Evolutionary conservation across 192 early-diverging fungal genomes (phyloP).

Genomic region (Rhizophagus clarus): DNA sequence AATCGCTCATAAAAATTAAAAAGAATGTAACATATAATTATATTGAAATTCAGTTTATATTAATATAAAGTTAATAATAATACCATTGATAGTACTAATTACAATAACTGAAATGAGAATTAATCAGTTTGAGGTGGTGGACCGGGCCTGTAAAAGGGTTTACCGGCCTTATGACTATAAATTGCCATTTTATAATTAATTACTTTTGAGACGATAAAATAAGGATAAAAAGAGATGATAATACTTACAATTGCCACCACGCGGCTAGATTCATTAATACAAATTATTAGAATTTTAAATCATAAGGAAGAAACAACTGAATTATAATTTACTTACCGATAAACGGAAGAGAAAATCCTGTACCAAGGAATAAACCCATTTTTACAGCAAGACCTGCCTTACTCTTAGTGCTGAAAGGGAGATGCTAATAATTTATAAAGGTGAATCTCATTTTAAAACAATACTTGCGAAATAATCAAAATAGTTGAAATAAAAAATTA

Average conservation of each 20-base stretch:
- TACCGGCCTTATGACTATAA: constrained; percentile 23
- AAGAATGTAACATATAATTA: neutral
- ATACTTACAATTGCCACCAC: constrained; percentile 28
- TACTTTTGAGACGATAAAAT: neutral
- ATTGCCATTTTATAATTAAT: neutral
- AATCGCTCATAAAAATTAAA: neutral
- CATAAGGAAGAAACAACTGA: neutral
- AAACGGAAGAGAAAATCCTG: constrained; percentile 60
- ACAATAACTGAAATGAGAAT: neutral
- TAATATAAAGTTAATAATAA: neutral
- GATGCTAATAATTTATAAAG: constrained; percentile 42
- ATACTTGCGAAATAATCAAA: neutral
- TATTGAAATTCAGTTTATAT: neutral
- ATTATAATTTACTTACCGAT: constrained; percentile 34
- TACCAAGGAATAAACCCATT: constrained; percentile 53
- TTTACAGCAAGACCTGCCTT: constrained; percentile 55
- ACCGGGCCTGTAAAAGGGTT: constrained; percentile 5
- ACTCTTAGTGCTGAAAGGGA: constrained; percentile 64
- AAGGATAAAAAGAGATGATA: neutral
- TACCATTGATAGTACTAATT: neutral
- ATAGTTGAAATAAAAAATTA: neutral
- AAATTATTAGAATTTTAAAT: neutral
- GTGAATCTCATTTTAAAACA: neutral
- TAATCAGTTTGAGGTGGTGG: neutral
- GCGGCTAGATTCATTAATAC: neutral